These are phyloP conservation scores for Fusarium nisikadoi DNA, from an alignment of 2,329 filamentous ascomycete species.

Conservation along the genomic window DNA sequence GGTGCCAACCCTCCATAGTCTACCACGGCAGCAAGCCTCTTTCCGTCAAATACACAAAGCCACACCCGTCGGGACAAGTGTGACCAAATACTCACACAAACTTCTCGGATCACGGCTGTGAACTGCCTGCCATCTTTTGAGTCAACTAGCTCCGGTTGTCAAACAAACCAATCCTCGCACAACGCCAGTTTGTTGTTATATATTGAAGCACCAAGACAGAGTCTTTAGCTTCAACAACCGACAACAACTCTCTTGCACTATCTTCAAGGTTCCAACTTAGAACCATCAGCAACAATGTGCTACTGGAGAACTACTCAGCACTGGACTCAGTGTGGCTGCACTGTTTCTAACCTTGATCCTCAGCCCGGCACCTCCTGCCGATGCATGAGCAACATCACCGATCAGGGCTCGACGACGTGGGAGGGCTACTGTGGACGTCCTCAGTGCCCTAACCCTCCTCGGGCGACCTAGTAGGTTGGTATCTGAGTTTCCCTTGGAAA, in stretches of 20 bases:
- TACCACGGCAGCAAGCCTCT: conserved; percentile 33
- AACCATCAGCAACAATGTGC: conserved; percentile 46
- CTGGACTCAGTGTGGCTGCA: conserved; percentile 50
- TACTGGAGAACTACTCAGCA: conserved; percentile 47
- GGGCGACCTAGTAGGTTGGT: conserved; percentile 42
- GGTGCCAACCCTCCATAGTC: conserved; percentile 7
- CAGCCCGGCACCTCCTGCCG: conserved; percentile 48
- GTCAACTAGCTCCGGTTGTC: conserved; percentile 18
- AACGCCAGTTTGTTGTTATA: conserved; percentile 21
- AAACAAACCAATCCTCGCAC: conserved; percentile 25
- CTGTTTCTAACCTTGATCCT: conserved; percentile 27
- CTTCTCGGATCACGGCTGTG: conserved; percentile 36
- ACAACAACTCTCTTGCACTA: neutral
- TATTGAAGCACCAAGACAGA: conserved; percentile 15
- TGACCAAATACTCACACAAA: conserved; percentile 39
- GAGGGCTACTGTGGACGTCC: conserved; percentile 48
- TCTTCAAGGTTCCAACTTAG: neutral
- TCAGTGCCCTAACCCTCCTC: conserved; percentile 47
- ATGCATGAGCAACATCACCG: conserved; percentile 37
- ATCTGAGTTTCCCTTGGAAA: conserved; percentile 18
- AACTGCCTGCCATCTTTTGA: conserved; percentile 32
- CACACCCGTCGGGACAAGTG: conserved; percentile 38
- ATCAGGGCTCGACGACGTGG: conserved; percentile 46
- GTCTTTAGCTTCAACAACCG: neutral
- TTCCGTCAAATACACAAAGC: conserved; percentile 34